Conservation (phyloP, 371 early-diverging fungal species). For the Zopfochytrium polystomum region DNA sequence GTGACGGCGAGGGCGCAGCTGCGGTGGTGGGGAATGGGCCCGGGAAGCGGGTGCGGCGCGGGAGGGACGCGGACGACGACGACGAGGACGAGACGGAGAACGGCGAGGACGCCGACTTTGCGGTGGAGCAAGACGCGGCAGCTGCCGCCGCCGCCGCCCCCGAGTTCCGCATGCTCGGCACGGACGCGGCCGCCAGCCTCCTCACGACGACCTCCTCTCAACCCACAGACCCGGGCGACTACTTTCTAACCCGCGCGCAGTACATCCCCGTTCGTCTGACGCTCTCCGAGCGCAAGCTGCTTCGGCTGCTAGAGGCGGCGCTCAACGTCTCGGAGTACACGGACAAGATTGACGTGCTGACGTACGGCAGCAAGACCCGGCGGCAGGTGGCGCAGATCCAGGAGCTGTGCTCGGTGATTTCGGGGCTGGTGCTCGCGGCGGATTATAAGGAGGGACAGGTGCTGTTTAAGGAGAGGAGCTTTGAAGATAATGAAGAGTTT, state of each 20-base stretch:
- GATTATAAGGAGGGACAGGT: constrained; percentile 72
- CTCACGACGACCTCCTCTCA: no score
- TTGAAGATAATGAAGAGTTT: constrained; percentile 83
- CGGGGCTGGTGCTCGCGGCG: constrained; percentile 71
- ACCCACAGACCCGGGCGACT: constrained; percentile 48
- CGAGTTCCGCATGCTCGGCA: constrained; percentile 10
- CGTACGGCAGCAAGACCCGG: constrained; percentile 73
- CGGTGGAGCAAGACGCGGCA: neutral
- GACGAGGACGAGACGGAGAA: constrained; percentile 5
- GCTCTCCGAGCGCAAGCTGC: constrained; percentile 78
- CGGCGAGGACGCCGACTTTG: neutral
- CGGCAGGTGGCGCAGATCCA: constrained; percentile 92
- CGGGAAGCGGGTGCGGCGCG: neutral
- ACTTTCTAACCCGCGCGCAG: constrained; percentile 80
- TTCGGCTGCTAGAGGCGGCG: constrained; percentile 90
- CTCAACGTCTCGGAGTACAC: constrained; percentile 85
- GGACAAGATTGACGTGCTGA: constrained; percentile 88
- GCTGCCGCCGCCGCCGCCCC: no score
- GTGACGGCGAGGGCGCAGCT: neutral
- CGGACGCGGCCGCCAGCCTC: constrained; percentile 10
- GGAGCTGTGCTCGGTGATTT: constrained; percentile 89
- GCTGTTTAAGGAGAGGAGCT: constrained; percentile 77
- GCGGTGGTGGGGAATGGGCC: neutral
- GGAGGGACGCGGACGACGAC: constrained; percentile 12
- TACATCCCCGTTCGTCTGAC: constrained; percentile 90